Evolutionary conservation across 306 rosid genomes (phyloP), one percentile per base, ranked within the genome.

Genomic region (Glycine soja): DNA sequence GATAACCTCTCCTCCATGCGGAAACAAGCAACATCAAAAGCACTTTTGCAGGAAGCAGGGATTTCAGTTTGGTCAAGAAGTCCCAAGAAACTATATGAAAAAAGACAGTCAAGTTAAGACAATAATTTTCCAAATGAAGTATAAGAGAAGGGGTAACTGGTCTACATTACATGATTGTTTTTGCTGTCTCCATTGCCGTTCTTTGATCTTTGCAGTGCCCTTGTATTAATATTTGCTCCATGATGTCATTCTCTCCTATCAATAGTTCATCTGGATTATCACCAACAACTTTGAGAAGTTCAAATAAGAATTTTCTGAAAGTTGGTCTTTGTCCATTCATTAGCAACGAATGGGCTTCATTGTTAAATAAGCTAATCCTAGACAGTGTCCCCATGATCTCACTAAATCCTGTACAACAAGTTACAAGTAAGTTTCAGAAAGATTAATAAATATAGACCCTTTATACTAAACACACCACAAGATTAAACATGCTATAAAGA

Each of bases 1-100:
- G 93, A 77, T 83, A 95, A 74, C 72, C 88, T 87, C 70, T 93
- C 97, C 85, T 93, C 96, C 99, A 95, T 95, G 46, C 91, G 88
- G 51, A 72, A 84, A 86, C 99, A 93, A 15, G 80, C 74, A 76
- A 90, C 93, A 43, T 91, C 94, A 85, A 95, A 93, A 74, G 97
- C 93, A 80, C 94, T 90, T 90, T 76, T 83, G 87, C 98, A 91
- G 70, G 96, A 90, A 80, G 66, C 73, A 61, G 98, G 98, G 69
- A 95, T 87, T 83, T 90, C 92, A 66, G 80, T 86, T 73, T 88
- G 82, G 79, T 90, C 99, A 14, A 85, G 80, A 80, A 93, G 88
- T 58, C 99, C 99, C 90, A 95, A 89, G 79, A 89, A 90, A 84
- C 99, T 95, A 62, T 63, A 52, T 51, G 76, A 80, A 48, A 75